Conservation (phyloP, 352 stramenopile species). For the Phytopythium oedochilum region DNA sequence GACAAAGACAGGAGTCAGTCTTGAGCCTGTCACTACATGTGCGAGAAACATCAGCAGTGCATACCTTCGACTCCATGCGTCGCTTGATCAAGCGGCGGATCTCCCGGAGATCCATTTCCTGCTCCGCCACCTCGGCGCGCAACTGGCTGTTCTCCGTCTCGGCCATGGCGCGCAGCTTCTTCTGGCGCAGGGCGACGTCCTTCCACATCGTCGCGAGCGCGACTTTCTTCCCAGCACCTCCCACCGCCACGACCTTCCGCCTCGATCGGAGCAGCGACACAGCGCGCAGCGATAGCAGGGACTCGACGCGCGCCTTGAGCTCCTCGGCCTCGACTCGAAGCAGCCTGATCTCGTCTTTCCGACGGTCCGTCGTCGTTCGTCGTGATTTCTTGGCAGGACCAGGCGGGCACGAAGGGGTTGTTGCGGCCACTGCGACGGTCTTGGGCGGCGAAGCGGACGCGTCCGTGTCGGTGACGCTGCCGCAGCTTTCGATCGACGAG, state of each 20-base stretch:
- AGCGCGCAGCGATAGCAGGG: background rate
- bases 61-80: background rate
- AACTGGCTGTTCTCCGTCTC: background rate
- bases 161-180: background rate
- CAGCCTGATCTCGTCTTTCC: slow-evolving; percentile 9
- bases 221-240: background rate
- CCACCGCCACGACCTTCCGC: background rate
- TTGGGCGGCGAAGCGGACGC: background rate
- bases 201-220: slow-evolving; percentile 13
- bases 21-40: no score
- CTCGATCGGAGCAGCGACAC: background rate
- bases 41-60: no score
- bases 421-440: background rate
- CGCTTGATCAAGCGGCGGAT: background rate
- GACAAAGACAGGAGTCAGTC: background rate
- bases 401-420: no score
- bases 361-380: slow-evolving; percentile 8
- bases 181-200: slow-evolving; percentile 10
- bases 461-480: background rate
- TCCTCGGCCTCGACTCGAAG: slow-evolving; percentile 2
- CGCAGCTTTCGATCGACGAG: background rate
- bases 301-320: slow-evolving; percentile 4
- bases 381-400: background rate
- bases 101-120: background rate
- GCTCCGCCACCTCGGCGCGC: background rate